These are phyloP conservation scores for Chlamydomonas schloesseri DNA, from an alignment of 139 green algal genomes.

Conservation along the genomic window DNA sequence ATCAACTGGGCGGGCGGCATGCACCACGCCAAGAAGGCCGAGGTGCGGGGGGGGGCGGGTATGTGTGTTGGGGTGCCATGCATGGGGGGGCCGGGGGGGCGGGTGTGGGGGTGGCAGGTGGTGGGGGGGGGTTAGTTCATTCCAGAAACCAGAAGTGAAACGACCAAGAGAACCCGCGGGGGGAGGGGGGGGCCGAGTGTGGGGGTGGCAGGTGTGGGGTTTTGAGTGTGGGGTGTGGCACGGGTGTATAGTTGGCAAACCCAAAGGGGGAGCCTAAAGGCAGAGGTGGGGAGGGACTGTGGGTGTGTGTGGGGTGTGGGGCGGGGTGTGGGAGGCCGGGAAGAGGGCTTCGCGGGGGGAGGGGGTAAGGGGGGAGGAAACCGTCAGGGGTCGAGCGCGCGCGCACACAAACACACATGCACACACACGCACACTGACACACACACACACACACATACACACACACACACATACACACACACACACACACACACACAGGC, in stretches of 20 bases:
- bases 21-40: conserved; percentile 95
- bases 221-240: neutral
- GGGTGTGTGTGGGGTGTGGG: neutral
- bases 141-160: too few relatives aligned
- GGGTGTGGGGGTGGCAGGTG: neutral
- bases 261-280: too few relatives aligned
- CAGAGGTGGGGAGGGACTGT: neutral
- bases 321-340: neutral
- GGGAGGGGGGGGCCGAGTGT: too few relatives aligned
- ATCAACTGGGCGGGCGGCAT: conserved; percentile 99
- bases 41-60: conserved; percentile 68
- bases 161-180: too few relatives aligned
- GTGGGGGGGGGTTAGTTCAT: too few relatives aligned
- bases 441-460: too few relatives aligned
- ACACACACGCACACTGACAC: too few relatives aligned
- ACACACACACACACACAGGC: conserved; percentile 35
- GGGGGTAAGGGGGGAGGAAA: too few relatives aligned
- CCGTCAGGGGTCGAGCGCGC: too few relatives aligned
- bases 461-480: too few relatives aligned
- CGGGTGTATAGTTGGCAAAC: too few relatives aligned
- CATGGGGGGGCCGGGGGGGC: neutral
- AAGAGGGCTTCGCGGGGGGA: neutral
- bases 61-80: neutral
- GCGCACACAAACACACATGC: too few relatives aligned
- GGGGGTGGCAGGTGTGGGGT: neutral